phyloP scores from a whole-genome alignment of 2,329 filamentous ascomycete genomes.

The Ceratocystis huliohia region DNA sequence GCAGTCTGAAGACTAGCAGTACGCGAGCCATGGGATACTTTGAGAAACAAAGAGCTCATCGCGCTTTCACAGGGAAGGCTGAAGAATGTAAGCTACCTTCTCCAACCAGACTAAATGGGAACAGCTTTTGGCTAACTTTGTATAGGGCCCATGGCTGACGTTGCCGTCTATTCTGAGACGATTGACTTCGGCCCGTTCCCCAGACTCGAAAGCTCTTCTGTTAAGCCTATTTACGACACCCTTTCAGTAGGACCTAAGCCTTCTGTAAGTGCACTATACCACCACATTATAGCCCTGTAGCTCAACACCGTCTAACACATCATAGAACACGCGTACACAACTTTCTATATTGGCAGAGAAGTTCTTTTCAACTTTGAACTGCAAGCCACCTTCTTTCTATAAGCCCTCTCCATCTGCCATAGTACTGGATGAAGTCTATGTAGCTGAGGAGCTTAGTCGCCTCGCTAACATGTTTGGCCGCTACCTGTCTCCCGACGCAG shows the following conservation, averaged over 20 bases:
- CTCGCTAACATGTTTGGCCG: slow-evolving; percentile 33
- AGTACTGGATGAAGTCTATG: slow-evolving; percentile 34
- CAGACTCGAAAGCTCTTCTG: slow-evolving; percentile 32
- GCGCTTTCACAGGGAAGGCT: slow-evolving; percentile 8
- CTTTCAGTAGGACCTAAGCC: slow-evolving; percentile 40
- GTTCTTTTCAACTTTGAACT: slow-evolving; percentile 38
- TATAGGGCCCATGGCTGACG: slow-evolving; percentile 33
- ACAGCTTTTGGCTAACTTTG: neutral
- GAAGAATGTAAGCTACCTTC: slow-evolving; percentile 14
- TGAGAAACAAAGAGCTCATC: slow-evolving; percentile 30
- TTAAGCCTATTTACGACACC: slow-evolving; percentile 32
- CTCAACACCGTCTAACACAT: slow-evolving; percentile 21
- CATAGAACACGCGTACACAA: slow-evolving; percentile 38
- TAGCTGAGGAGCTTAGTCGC: slow-evolving; percentile 32
- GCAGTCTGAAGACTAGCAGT: slow-evolving; percentile 36
- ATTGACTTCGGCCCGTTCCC: slow-evolving; percentile 44
- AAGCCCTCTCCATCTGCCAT: slow-evolving; percentile 33
- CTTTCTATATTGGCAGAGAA: slow-evolving; percentile 38
- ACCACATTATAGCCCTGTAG: neutral
- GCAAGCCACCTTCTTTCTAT: slow-evolving; percentile 38
- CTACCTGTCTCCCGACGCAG: slow-evolving; percentile 27
- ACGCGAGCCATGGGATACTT: slow-evolving; percentile 41
- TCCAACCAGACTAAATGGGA: neutral
- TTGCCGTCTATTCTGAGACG: slow-evolving; percentile 31
- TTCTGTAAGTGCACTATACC: slow-evolving; percentile 31